phyloP scores from a whole-genome alignment of 352 stramenopile genomes.

The Thalassiosira exigua region DNA sequence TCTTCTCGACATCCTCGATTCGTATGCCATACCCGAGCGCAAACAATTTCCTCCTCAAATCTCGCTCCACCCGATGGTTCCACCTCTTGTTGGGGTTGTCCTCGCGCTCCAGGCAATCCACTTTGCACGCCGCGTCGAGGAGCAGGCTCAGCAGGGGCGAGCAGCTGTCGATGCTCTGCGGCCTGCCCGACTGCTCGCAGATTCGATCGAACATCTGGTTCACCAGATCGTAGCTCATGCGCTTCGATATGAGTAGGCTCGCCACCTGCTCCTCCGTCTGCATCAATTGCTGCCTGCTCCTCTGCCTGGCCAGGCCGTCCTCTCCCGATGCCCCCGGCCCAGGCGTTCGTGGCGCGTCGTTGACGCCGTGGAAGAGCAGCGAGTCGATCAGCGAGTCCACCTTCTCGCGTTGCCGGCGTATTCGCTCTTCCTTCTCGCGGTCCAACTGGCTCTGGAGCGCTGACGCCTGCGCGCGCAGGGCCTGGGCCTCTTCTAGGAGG shows the following conservation, averaged over 20 bases:
- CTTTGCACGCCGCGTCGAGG: constrained; percentile 69
- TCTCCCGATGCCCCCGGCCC: constrained; percentile 1
- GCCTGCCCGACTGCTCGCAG: constrained; percentile 42
- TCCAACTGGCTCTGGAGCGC: constrained; percentile 53
- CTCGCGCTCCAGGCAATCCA: constrained; percentile 71
- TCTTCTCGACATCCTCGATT: constrained; percentile 62
- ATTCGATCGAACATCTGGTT: constrained; percentile 76
- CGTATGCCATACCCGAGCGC: constrained; percentile 72
- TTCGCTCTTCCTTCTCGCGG: constrained; percentile 49
- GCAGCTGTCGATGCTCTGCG: constrained; percentile 61
- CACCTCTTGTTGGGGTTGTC: constrained; percentile 82
- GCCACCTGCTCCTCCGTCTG: constrained; percentile 68
- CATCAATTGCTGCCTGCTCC: constrained; percentile 59
- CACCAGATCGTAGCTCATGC: constrained; percentile 69
- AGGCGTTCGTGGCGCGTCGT: constrained; percentile 8
- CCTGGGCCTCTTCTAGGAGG: constrained; percentile 44
- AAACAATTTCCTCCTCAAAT: constrained; percentile 70
- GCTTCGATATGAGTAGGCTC: constrained; percentile 54
- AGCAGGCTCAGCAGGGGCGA: constrained; percentile 71
- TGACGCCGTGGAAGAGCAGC: constrained; percentile 53
- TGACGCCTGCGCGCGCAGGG: constrained; percentile 47
- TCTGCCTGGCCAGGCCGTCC: background rate
- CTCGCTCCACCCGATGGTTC: constrained; percentile 69
- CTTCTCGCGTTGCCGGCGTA: constrained; percentile 55
- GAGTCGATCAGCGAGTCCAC: constrained; percentile 72